Evolutionary conservation across 805 yeast genomes (phyloP).

Genomic region (Sungouiella blattae): DNA sequence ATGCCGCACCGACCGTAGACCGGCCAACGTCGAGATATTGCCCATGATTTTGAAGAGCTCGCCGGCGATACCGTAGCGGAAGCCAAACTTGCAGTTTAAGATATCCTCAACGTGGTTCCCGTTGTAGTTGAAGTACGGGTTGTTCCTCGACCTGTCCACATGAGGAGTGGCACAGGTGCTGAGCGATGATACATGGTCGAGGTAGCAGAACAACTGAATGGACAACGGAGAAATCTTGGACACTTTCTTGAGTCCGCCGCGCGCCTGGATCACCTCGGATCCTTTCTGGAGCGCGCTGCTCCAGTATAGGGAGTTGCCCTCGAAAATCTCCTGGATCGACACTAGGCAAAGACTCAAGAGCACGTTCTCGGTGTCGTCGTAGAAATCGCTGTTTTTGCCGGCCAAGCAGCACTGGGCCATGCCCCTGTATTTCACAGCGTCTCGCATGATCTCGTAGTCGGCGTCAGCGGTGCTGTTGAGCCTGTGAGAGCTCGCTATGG

Average conservation of each 20-base stretch:
- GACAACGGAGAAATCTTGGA: constrained; percentile 17
- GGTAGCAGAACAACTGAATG: constrained; percentile 25
- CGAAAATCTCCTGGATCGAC: constrained; percentile 22
- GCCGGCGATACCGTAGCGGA: constrained; percentile 27
- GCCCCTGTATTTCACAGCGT: constrained; percentile 9
- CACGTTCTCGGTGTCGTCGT: constrained; percentile 13
- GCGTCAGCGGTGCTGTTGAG: constrained; percentile 4
- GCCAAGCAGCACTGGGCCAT: constrained; percentile 12
- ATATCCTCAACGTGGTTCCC: constrained; percentile 16
- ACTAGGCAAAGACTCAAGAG: constrained; percentile 18
- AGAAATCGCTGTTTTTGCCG: constrained; percentile 5
- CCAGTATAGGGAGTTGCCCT: constrained; percentile 26
- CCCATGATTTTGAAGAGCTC: constrained; percentile 25
- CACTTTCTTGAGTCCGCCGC: constrained; percentile 21
- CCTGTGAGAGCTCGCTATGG: constrained; percentile 24
- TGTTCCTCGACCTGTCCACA: constrained; percentile 6
- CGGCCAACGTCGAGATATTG: constrained; percentile 23
- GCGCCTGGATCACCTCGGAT: constrained; percentile 14
- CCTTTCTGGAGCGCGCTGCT: constrained; percentile 21
- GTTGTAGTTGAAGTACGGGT: constrained; percentile 2
- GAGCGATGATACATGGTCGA: constrained; percentile 24
- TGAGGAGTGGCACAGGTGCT: constrained; percentile 21
- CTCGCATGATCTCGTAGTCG: constrained; percentile 5
- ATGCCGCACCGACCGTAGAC: constrained; percentile 15
- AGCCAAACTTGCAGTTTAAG: constrained; percentile 22